phyloP scores from a whole-genome alignment of 202 grass and related monocot species.

The Musa balbisiana region DNA sequence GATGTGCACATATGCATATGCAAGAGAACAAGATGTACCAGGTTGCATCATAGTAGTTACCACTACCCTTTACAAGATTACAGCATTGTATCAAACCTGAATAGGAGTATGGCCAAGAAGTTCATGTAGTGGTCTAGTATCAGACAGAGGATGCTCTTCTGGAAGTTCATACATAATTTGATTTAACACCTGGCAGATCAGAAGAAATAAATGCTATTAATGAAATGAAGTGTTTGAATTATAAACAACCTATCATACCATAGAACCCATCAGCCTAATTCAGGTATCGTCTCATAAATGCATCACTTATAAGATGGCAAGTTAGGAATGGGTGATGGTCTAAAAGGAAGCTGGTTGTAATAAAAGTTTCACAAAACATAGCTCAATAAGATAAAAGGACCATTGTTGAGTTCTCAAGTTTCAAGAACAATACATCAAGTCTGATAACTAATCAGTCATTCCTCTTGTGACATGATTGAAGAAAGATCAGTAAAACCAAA shows the following conservation, averaged over 20 bases:
- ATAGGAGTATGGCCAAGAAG: slow-evolving; percentile 76
- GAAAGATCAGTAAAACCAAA: too few relatives aligned
- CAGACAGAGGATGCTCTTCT: slow-evolving; percentile 77
- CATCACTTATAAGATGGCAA: background rate
- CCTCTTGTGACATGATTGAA: too few relatives aligned
- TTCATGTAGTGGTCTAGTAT: slow-evolving; percentile 75
- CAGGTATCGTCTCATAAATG: background rate
- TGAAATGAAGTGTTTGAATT: slow-evolving; percentile 45
- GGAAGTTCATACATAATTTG: slow-evolving; percentile 95
- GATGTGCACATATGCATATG: background rate
- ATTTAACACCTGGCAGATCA: slow-evolving; percentile 60
- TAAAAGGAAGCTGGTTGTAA: too few relatives aligned
- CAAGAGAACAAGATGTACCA: background rate
- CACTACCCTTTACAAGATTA: background rate
- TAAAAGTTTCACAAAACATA: too few relatives aligned
- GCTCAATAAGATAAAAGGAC: too few relatives aligned
- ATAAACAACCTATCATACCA: background rate
- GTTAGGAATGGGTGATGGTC: background rate
- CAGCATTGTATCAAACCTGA: slow-evolving; percentile 46
- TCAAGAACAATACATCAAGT: too few relatives aligned
- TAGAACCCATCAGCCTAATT: background rate
- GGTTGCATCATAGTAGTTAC: background rate
- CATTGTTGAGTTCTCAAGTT: too few relatives aligned
- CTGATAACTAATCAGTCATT: too few relatives aligned
- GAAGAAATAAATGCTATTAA: background rate